Evolutionary conservation across 371 early-diverging fungal species (phyloP).

Genomic region (Syncephalis plumigaleata): DNA sequence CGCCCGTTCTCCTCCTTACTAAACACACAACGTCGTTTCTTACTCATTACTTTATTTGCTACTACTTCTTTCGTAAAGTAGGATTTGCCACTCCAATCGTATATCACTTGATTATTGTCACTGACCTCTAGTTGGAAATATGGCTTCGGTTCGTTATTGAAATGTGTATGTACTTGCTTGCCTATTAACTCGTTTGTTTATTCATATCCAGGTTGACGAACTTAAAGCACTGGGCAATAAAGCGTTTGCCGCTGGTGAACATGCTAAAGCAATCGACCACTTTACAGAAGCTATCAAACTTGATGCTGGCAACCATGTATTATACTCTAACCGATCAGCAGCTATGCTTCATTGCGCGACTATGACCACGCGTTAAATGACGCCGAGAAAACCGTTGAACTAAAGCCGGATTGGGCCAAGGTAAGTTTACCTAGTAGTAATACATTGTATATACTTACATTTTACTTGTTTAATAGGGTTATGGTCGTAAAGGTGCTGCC

Average conservation of each 20-base stretch:
- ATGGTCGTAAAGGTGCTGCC: slow-evolving; percentile 73
- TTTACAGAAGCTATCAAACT: slow-evolving; percentile 62
- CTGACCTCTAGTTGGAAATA: too few relatives aligned
- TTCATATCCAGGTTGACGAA: slow-evolving; percentile 54
- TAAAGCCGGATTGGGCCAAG: slow-evolving; percentile 77
- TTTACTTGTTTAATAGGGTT: slow-evolving; percentile 24
- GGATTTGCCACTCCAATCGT: too few relatives aligned
- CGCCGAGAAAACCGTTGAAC: slow-evolving; percentile 57
- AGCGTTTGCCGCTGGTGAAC: slow-evolving; percentile 66
- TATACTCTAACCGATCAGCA: slow-evolving; percentile 82
- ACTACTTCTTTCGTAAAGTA: too few relatives aligned
- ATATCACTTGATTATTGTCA: too few relatives aligned
- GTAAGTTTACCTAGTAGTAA: slow-evolving; percentile 6
- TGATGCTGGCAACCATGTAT: slow-evolving; percentile 71
- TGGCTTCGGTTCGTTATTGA: too few relatives aligned
- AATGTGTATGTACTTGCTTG: too few relatives aligned
- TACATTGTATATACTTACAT: not conserved
- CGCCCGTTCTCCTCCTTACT: too few relatives aligned
- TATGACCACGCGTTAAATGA: slow-evolving; percentile 61
- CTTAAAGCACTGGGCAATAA: slow-evolving; percentile 67
- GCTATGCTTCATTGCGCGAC: slow-evolving; percentile 51
- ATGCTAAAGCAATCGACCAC: slow-evolving; percentile 47
- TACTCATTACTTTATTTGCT: too few relatives aligned
- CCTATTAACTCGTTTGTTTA: too few relatives aligned
- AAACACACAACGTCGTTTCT: too few relatives aligned